Base-by-base conservation (phyloP, 2,329 filamentous ascomycete species). In the Pseudocercospora macadamiae region DNA sequence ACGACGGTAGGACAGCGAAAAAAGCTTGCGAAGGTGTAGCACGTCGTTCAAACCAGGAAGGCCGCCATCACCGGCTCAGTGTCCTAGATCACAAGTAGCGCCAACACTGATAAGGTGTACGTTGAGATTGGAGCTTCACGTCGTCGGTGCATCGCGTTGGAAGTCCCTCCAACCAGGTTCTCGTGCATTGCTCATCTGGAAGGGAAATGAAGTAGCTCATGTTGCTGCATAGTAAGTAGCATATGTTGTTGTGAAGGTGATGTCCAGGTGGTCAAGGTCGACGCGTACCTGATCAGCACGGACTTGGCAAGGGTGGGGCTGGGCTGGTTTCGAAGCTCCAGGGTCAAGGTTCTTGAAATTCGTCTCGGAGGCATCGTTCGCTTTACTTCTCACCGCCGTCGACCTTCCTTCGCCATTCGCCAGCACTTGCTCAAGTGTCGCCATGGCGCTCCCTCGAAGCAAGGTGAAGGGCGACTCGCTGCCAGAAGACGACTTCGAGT, bases 401-500 rank as follows among this genome's bases (percentile, higher is more conserved):
- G 16, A 49, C 26, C 26, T 49, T 30, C 26, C 10, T 7, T 14
- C 23, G n/a, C 45, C 25, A 49, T 30, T 18, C n/a, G 7, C 16
- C 36, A 39, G 10, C 36, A 32, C 47, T 18, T 4, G 25, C n/a
- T 8, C 5, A 32, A 7, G 12, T 21, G 16, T 16, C n/a, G 21
- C 47, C 1, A 49, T 49, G 47, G 47, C 47, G 26, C 47, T 49
- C 28, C 47, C 47, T 16, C 47, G 47, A 28, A 60, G 56, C 57
- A 62, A 62, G 47, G 61, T 55, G 28, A 58, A 56, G 10, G 65
- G 65, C 34, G 51, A 55, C 5, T 68, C 66, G 54, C 61, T 65
- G 51, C 77, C 77, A 39, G 81, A 82, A 73, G 79, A 82, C 66
- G 78, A 76, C 23, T 89, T 89, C 73, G 86, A 89, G 75, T 90